A percentile compares a stretch with the other conserved stretches of the same genome.
These are phyloP conservation scores for Rhizophagus prolifer DNA, from an alignment of 192 early-diverging fungal species.

Conservation along the genomic window DNA sequence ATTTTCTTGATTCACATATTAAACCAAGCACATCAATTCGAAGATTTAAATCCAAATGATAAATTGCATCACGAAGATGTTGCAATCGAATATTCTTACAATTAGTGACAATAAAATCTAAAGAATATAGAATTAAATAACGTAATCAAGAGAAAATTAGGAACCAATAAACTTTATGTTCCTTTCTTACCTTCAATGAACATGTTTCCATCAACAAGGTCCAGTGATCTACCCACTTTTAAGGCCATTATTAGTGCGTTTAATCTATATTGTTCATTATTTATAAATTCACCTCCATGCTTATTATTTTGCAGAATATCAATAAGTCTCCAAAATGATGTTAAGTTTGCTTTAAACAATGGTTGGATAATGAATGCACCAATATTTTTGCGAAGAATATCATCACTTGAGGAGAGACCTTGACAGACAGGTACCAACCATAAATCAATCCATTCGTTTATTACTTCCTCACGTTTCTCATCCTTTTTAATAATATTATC, in stretches of 20 bases:
- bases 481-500: not conserved
- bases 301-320: constrained; percentile 39
- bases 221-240: constrained; percentile 56
- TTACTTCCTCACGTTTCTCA: constrained; percentile 34
- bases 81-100: constrained; percentile 42
- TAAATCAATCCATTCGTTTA: constrained; percentile 46
- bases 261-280: constrained; percentile 45
- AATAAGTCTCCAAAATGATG: constrained; percentile 48
- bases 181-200: constrained; percentile 34
- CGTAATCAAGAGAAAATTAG: not conserved
- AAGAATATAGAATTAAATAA: not conserved
- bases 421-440: constrained; percentile 59
- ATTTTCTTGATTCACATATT: constrained; percentile 76
- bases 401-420: constrained; percentile 52
- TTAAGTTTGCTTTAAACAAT: constrained; percentile 50
- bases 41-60: constrained; percentile 69
- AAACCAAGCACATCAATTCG: constrained; percentile 79
- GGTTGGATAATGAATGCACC: constrained; percentile 54
- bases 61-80: constrained; percentile 60
- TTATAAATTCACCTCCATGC: constrained; percentile 27
- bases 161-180: not conserved
- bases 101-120: not conserved
- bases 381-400: constrained; percentile 55
- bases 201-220: constrained; percentile 50
- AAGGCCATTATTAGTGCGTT: constrained; percentile 62